phyloP scores from a whole-genome alignment of 2,329 filamentous ascomycete genomes.

The Nemania sp. region DNA sequence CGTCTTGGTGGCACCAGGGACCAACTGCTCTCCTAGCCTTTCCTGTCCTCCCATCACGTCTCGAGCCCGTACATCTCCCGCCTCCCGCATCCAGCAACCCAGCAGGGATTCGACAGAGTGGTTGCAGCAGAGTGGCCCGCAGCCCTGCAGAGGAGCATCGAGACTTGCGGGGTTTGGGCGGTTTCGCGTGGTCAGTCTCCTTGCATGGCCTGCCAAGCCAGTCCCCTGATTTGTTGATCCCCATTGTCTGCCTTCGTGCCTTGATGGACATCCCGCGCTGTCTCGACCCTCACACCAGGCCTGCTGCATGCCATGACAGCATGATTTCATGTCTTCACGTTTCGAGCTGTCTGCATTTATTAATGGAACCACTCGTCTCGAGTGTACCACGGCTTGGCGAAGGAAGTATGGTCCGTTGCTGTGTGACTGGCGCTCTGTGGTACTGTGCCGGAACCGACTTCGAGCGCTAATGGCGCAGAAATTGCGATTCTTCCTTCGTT shows the following conservation, averaged over 20 bases:
- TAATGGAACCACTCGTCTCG: conserved; percentile 21
- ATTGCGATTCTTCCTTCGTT: neutral
- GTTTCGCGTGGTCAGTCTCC: conserved; percentile 24
- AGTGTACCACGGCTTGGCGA: conserved; percentile 15
- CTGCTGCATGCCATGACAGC: conserved; percentile 25
- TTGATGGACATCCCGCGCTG: conserved; percentile 24
- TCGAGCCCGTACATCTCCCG: conserved; percentile 10
- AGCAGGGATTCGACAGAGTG: conserved; percentile 19
- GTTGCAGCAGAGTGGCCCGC: conserved; percentile 21
- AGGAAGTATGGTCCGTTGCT: conserved; percentile 15
- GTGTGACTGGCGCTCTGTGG: conserved; percentile 15
- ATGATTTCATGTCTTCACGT: conserved; percentile 24
- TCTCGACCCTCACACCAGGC: conserved; percentile 15
- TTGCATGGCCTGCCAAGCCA: conserved; percentile 25
- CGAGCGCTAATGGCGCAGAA: conserved; percentile 20
- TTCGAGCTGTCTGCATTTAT: conserved; percentile 28
- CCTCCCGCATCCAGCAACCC: conserved; percentile 10
- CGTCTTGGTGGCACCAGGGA: conserved; percentile 26
- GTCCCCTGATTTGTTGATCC: conserved; percentile 26
- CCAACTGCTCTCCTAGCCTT: conserved; percentile 7
- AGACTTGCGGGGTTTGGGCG: conserved; percentile 25
- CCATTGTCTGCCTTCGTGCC: conserved; percentile 16
- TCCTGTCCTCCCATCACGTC: conserved; percentile 9
- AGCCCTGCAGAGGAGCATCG: conserved; percentile 19
- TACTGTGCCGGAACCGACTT: conserved; percentile 5